phyloP scores from a whole-genome alignment of 192 early-diverging fungal genomes.

The Phlyctochytrium bullatum region DNA sequence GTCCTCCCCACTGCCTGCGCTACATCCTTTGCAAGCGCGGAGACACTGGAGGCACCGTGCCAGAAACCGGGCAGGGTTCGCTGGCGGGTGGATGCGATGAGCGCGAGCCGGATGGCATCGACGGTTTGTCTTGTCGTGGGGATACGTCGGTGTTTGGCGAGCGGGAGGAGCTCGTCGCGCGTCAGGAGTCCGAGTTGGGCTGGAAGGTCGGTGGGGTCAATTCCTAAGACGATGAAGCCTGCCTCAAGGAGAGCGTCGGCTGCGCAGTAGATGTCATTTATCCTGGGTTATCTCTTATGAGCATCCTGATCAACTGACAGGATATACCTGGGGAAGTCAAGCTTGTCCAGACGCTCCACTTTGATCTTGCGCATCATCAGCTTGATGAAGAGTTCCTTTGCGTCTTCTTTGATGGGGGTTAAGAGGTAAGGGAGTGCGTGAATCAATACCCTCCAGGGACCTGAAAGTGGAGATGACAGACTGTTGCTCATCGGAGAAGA shows the following conservation, averaged over 20 bases:
- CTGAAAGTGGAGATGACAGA: constrained; percentile 5
- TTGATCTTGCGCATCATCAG: constrained; percentile 4
- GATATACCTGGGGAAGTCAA: constrained; percentile 4
- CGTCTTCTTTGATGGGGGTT: background rate
- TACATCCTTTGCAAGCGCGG: too few species aligned
- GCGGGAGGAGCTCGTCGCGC: constrained; percentile 7
- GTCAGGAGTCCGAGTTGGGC: constrained; percentile 4
- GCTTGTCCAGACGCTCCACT: background rate
- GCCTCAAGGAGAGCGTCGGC: background rate
- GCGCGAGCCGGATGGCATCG: background rate
- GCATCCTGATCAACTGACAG: too few species aligned
- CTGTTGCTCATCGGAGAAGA: constrained; percentile 11
- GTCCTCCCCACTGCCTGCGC: too few species aligned
- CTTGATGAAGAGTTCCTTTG: constrained; percentile 4
- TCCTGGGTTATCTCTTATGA: too few species aligned
- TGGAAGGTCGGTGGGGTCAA: background rate
- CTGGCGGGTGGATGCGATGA: too few species aligned
- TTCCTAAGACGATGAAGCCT: background rate
- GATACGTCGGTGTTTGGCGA: constrained; percentile 9
- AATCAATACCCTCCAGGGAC: background rate
- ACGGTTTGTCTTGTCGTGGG: constrained; percentile 5
- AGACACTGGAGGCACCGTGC: too few species aligned
- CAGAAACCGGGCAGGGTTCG: too few species aligned
- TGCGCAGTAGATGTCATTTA: background rate
- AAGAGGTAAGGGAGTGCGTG: background rate